phyloP scores from a whole-genome alignment of 495 filamentous ascomycete genomes.

The Apodospora peruviana region DNA sequence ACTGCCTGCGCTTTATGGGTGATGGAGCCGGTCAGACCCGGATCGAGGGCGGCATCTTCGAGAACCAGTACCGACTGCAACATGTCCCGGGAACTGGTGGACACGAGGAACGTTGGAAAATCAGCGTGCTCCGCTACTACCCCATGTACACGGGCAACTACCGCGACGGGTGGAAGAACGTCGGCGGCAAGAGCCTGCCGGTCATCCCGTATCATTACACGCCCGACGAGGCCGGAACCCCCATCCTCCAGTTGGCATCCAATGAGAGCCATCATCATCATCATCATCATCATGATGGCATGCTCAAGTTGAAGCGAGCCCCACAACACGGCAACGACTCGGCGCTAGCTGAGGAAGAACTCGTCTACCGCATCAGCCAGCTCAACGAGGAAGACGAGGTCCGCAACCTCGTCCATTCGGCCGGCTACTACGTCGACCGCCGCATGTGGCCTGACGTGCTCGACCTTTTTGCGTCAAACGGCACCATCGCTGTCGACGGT shows the following conservation, averaged over 20 bases:
- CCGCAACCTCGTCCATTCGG: conserved; percentile 13
- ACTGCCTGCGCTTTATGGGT: conserved; percentile 6
- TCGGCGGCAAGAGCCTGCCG: conserved; percentile 4
- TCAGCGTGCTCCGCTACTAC: conserved; percentile 13
- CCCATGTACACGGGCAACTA: conserved; percentile 13
- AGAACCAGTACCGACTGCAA: conserved; percentile 13
- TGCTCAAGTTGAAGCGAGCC: too few species aligned
- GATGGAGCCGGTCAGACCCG: conserved; percentile 8
- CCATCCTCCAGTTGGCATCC: conserved; percentile 1
- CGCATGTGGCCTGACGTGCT: conserved; percentile 14
- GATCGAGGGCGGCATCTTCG: conserved; percentile 15
- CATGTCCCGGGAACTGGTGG: too few species aligned
- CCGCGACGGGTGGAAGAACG: conserved; percentile 10
- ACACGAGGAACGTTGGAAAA: conserved; percentile 6
- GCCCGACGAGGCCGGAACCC: conserved; percentile 6
- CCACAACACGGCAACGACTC: neutral
- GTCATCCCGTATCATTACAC: conserved; percentile 16
- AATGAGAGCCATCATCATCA: neutral
- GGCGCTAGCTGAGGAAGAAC: conserved; percentile 3
- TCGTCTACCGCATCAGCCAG: conserved; percentile 8
- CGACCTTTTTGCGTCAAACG: conserved; percentile 8
- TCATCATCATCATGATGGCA: too few species aligned
- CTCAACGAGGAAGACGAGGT: conserved; percentile 20
- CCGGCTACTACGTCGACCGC: conserved; percentile 16
- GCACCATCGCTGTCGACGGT: conserved; percentile 7